Conservation (phyloP, 257 asterid species). For the Solanum bulbocastanum region DNA sequence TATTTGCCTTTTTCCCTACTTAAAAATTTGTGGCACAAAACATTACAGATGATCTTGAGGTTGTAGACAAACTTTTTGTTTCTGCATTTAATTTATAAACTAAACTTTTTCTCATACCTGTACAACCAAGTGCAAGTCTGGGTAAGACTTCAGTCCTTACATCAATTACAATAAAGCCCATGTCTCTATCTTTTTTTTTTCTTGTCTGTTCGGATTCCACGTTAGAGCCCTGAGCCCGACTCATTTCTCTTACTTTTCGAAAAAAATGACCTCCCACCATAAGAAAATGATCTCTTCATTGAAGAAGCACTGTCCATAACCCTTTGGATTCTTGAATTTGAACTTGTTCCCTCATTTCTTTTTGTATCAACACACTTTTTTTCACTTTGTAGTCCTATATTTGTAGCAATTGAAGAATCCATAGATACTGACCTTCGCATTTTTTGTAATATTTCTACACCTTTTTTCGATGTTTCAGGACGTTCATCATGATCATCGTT, state of each 20-base stretch:
- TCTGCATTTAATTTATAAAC: neutral
- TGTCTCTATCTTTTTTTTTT: neutral
- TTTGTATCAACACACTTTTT: neutral
- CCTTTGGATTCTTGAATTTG: neutral
- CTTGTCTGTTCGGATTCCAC: no score
- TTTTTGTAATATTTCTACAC: neutral
- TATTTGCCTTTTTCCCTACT: no score
- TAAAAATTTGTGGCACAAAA: neutral
- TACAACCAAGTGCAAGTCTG: neutral
- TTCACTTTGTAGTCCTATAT: neutral
- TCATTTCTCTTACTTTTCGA: neutral
- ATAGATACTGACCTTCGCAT: conserved; percentile 1
- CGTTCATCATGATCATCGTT: neutral
- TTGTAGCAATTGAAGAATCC: neutral
- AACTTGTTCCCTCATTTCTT: neutral
- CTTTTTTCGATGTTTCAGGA: neutral
- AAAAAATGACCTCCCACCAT: conserved; percentile 2
- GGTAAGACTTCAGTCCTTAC: no score
- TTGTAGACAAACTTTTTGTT: neutral
- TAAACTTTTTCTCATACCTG: neutral
- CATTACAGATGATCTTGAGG: neutral
- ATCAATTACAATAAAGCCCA: neutral
- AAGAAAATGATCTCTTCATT: conserved; percentile 6
- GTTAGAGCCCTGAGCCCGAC: no score
- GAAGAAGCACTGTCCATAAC: neutral